phyloP scores from a whole-genome alignment of 2,329 filamentous ascomycete genomes.

The Knufia fluminis region DNA sequence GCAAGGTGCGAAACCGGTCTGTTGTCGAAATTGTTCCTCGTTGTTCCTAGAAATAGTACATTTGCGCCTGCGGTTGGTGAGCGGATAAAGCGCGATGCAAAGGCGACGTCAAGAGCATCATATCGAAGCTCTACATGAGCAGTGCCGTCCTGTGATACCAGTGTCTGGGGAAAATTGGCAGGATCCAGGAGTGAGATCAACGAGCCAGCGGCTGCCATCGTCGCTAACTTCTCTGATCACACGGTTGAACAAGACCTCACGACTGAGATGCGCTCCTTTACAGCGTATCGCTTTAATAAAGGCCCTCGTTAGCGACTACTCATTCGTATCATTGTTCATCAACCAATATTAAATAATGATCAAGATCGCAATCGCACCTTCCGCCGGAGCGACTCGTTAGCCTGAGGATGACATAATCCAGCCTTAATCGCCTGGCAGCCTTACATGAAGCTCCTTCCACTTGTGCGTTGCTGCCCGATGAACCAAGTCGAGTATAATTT shows the following conservation, averaged over 20 bases:
- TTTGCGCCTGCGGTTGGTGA: slow-evolving; percentile 38
- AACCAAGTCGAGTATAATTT: slow-evolving; percentile 3
- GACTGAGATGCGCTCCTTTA: neutral
- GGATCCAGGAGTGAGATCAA: slow-evolving; percentile 29
- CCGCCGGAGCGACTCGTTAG: no score
- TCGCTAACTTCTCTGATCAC: neutral
- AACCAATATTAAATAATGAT: no score
- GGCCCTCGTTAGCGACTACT: no score
- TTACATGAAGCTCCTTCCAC: neutral
- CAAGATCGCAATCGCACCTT: no score
- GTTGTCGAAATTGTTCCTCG: slow-evolving; percentile 34
- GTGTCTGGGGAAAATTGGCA: slow-evolving; percentile 32
- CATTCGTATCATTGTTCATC: no score
- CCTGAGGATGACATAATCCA: slow-evolving; percentile 1
- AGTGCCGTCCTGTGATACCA: slow-evolving; percentile 26
- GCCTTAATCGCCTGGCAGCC: neutral
- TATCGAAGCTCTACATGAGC: slow-evolving; percentile 38
- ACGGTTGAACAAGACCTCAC: neutral
- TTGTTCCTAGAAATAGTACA: slow-evolving; percentile 39
- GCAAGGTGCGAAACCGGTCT: slow-evolving; percentile 36
- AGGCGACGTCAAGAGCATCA: slow-evolving; percentile 29
- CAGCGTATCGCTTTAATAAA: neutral
- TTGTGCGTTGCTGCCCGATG: neutral
- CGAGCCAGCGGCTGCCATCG: neutral
- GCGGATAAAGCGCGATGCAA: slow-evolving; percentile 29